Evolutionary conservation across 805 yeast species (phyloP), one percentile per base, ranked within the genome.

Genomic region (Pichia californica): DNA sequence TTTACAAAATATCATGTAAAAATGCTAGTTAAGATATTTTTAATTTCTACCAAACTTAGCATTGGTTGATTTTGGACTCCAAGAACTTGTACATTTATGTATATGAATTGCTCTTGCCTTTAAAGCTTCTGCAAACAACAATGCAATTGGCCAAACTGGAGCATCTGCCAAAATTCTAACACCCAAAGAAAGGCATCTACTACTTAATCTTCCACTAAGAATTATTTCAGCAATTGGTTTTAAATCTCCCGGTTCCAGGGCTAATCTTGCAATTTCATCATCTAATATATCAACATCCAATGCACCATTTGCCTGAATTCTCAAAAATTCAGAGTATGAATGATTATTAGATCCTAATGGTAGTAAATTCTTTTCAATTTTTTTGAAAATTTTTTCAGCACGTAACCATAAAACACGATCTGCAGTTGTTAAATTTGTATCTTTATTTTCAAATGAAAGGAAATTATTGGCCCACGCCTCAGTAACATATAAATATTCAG

Each of bases 141-240:
- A 65, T 1, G 88, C 85, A 40, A 83, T 73, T 0, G 93, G 93
- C 94, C 94, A 84, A 21, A 84, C 82, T 14, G 93, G 93, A 0
- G 89, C 89, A 66, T 84, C 93, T 4, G 88, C 88, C 40, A 84
- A 67, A 26, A 84, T 81, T 52, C 88, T 67, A 11, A 84, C 84
- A 32, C 93, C 94, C 31, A 84, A 62, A 44, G 81, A 79, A 32
- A 84, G 62, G 18, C 81, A 70, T 56, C 79, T 73, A 40, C 74
- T 68, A 16, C 81, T 76, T 41, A 77, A 66, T 56, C 74, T 67
- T 13, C 77, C 76, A 39, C 66, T 66, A 33, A 65, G 59, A 36
- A 80, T 74, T 19, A 76, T 68, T 38, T 58, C 65, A 9, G 69
- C 67, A 18, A 76, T 64, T 1, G 75, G 74, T 50, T 64, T 71